A percentile compares a stretch with the other conserved stretches of the same genome.
Conservation (phyloP, 139 green algal genomes). For the Chlorella vulgaris region DNA sequence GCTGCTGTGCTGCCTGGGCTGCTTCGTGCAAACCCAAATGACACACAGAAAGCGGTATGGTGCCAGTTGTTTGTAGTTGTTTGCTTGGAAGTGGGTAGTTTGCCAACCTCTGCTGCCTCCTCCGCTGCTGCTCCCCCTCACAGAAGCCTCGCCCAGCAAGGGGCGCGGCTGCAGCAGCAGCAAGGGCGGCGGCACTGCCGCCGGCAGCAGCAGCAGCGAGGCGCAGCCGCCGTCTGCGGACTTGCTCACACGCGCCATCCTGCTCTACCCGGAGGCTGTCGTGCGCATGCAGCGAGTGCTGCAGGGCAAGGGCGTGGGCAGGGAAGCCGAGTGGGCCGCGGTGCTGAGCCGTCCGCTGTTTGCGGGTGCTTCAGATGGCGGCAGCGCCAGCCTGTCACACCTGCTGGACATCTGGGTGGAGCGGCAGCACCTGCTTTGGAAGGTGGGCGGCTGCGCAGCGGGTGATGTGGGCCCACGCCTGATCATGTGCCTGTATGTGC, state of each 20-base stretch:
- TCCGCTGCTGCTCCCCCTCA: neutral
- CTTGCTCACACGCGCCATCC: constrained; percentile 65
- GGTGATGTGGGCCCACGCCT: neutral
- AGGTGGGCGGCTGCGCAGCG: constrained; percentile 37
- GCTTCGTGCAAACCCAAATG: neutral
- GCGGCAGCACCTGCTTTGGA: constrained; percentile 86
- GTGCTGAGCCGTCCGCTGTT: constrained; percentile 67
- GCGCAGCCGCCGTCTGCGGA: constrained; percentile 41
- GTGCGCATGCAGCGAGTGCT: constrained; percentile 59
- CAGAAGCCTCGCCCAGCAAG: constrained; percentile 12
- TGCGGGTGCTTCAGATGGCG: constrained; percentile 46
- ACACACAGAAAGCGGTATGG: too few relatives aligned
- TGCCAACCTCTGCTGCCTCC: neutral
- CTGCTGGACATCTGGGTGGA: constrained; percentile 86
- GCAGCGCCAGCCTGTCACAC: constrained; percentile 75
- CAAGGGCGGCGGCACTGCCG: neutral
- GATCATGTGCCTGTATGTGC: neutral
- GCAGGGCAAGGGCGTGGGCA: constrained; percentile 65
- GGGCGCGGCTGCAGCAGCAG: neutral
- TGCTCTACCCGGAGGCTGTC: constrained; percentile 82
- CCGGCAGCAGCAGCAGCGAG: constrained; percentile 29
- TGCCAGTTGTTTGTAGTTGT: neutral
- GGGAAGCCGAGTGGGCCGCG: constrained; percentile 56
- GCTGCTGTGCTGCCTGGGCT: too few relatives aligned
- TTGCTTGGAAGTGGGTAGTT: neutral